Conservation (phyloP, 2,329 filamentous ascomycete species). For the Fonsecaea pedrosoi region DNA sequence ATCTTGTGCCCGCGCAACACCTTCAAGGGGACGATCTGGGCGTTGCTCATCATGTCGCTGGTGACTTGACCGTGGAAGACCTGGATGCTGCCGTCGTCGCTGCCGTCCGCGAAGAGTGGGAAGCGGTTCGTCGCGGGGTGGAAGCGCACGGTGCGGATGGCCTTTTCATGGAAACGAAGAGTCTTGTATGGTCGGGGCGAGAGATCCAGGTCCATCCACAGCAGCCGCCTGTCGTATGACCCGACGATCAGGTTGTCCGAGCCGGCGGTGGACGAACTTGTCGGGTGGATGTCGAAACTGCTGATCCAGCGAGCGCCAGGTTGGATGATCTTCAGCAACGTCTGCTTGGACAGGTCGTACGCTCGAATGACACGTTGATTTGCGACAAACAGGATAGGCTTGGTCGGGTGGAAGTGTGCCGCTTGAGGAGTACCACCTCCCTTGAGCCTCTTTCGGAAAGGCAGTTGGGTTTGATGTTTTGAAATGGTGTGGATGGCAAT, state of each 20-base stretch:
- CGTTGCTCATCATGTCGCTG: constrained; percentile 92
- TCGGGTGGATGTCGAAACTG: constrained; percentile 87
- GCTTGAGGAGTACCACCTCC: constrained; percentile 80
- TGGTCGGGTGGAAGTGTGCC: constrained; percentile 91
- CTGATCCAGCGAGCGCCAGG: constrained; percentile 95
- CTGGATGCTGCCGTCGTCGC: constrained; percentile 91
- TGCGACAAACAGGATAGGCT: constrained; percentile 93
- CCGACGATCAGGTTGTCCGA: constrained; percentile 95
- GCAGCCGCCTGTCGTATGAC: constrained; percentile 88
- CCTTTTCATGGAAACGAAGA: constrained; percentile 89
- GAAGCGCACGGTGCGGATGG: constrained; percentile 86
- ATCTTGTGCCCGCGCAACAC: constrained; percentile 90
- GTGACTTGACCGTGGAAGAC: constrained; percentile 98
- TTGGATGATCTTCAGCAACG: constrained; percentile 89
- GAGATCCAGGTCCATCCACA: constrained; percentile 97
- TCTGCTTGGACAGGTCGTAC: constrained; percentile 90
- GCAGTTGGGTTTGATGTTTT: constrained; percentile 92
- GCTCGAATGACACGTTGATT: constrained; percentile 91
- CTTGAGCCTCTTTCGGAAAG: constrained; percentile 76
- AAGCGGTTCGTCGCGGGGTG: constrained; percentile 73
- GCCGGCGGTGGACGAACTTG: constrained; percentile 82
- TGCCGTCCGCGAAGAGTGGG: constrained; percentile 91
- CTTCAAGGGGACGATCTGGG: constrained; percentile 94
- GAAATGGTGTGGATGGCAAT: constrained; percentile 94
- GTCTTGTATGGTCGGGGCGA: constrained; percentile 93